Evolutionary conservation across 1,284 basidiomycete species (phyloP).

Genomic region (Sporisorium exsertum): DNA sequence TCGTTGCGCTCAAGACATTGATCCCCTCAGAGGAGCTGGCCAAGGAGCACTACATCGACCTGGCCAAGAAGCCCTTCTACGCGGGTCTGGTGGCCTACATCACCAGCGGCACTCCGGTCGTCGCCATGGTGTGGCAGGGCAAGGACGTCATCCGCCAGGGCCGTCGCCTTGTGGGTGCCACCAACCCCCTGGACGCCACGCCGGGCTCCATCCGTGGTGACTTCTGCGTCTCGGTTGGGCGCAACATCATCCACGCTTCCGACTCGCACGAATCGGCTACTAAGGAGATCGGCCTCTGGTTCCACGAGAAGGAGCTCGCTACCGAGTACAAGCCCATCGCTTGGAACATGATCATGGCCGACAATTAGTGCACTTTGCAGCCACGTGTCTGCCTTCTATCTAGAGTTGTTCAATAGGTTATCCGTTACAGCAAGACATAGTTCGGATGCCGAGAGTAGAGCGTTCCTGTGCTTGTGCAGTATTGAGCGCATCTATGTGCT

Average conservation of each 20-base stretch:
- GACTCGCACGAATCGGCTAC: constrained; percentile 72
- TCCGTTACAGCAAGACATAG: not conserved
- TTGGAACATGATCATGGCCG: constrained; percentile 61
- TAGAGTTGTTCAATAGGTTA: not conserved
- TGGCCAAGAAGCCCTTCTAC: constrained; percentile 63
- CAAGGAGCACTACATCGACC: constrained; percentile 64
- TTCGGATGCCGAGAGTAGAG: not conserved
- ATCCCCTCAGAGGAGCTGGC: constrained; percentile 53
- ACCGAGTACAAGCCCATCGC: constrained; percentile 70
- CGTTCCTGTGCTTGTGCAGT: not conserved
- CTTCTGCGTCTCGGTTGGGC: constrained; percentile 66
- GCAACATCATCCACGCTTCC: constrained; percentile 72
- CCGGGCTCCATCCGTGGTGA: constrained; percentile 64
- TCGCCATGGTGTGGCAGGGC: constrained; percentile 67
- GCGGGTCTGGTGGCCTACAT: constrained; percentile 60
- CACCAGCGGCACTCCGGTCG: constrained; percentile 62
- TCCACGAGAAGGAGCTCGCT: constrained; percentile 70
- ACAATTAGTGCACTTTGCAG: constrained; percentile 46
- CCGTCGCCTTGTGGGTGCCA: constrained; percentile 65
- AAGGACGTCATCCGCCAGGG: constrained; percentile 67
- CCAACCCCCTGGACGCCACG: constrained; percentile 60
- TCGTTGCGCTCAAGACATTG: constrained; percentile 37
- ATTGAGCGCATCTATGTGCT: not conserved
- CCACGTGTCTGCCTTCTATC: too few species aligned
- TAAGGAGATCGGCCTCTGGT: constrained; percentile 72